Base-by-base conservation (phyloP, 2,329 filamentous ascomycete genomes). In the Fusarium chaquense region DNA sequence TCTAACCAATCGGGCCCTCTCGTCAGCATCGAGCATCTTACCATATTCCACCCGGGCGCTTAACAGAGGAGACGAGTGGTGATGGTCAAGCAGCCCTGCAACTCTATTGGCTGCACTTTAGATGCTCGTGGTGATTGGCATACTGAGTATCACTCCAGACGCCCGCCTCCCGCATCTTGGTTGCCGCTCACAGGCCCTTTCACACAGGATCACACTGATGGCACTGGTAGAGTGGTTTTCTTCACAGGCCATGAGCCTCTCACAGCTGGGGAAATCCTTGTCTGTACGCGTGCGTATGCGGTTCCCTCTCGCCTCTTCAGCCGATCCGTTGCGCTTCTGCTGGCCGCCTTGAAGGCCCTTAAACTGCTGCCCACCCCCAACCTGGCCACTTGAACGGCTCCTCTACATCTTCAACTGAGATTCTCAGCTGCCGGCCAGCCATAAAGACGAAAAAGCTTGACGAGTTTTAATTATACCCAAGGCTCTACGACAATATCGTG, bases 31-130 rank as follows among this genome's bases (percentile, higher is more conserved):
- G 51, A 59, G 59, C 52, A 62, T 67, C 59, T 65, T 67, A 67
- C 70, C 54, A 46, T 70, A 41, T 67, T 64, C 67, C 68, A 73
- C 72, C 68, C 65, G 72, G 76, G 77, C 77, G 77, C 77, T 79
- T 79, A 79, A 69, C 41, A 71, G 59, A 58, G 59, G 67, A 65
- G 63, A 65, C 41, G 45, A 54, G 24, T 51, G 58, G 71, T 58
- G 68, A 71, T 63, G 50, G 60, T 53, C 68, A 66, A 50, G 51
- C 60, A 49, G 33, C 51, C 40, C 35, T 51, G 30, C 50, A 56
- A 58, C 72, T 52, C 71, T 43, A 79, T 79, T 79, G 77, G 77
- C 59, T 47, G 11, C 26, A 38, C 40, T 20, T 46, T 40, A 36
- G 43, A 69, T 59, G 33, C 49, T 55, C 35, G 35, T 55, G 62